Evolutionary conservation across 805 yeast species (phyloP), one percentile per base, ranked within the genome.

Genomic region (Candida cerambycidarum): DNA sequence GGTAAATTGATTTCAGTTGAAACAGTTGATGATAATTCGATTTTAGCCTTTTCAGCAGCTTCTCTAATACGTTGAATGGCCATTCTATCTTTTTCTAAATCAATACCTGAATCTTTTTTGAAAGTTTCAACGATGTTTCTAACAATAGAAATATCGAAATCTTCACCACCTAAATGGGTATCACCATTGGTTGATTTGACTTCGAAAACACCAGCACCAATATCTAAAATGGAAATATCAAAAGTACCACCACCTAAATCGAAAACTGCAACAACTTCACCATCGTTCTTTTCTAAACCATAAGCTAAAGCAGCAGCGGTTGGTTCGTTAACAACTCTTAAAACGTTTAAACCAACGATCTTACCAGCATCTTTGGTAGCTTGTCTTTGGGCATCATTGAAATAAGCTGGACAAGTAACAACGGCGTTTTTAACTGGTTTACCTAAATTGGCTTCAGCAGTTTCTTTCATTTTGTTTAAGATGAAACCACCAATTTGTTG

Each of bases 201-300:
- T 79, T 89, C 97, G 61, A 89, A 89, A 55, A 89, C 97, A 79
- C 97, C 97, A 65, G 89, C 89, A 74, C 90, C 96, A 59, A 89
- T 90, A 78, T 90, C 97, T 64, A 89, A 79, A 66, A 89, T 87
- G 58, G 97, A 89, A 71, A 89, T 85, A 85, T 89, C 97, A 67
- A 89, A 89, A 61, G 97, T 89, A 82, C 97, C 97, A 71, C 97
- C 97, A 82, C 97, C 97, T 63, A 89, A 79, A 74, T 89, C 97
- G 75, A 90, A 89, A 54, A 89, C 97, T 50, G 97, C 97, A 58
- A 89, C 95, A 50, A 85, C 85, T 72, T 82, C 83, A 61, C 82
- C 77, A 55, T 77, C 81, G 60, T 83, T 85, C 63, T 76, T 80
- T 74, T 89, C 96, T 61, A 89, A 76, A 74, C 97, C 97, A 71